Percentiles rank a stretch among this genome's conserved stretches.
Conservation (phyloP, 169 alveolate genomes). For the Eimeria sp. region DNA sequence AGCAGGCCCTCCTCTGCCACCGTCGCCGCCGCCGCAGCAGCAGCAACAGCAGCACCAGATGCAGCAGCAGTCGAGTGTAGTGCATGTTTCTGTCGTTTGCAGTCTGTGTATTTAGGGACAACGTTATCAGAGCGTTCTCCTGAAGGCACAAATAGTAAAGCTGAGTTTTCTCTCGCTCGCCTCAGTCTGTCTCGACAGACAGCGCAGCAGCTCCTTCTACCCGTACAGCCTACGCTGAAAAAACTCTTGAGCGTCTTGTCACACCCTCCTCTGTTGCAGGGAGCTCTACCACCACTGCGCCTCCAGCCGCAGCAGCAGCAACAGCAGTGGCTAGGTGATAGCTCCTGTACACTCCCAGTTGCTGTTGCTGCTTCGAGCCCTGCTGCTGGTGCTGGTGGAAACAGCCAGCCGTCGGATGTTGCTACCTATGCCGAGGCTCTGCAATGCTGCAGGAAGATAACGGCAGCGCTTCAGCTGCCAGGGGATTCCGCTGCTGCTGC, state of each 20-base stretch:
- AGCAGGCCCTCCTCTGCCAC: neutral
- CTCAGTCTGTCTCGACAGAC: constrained; percentile 11
- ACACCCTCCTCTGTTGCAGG: constrained; percentile 50
- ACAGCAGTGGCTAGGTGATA: constrained; percentile 21
- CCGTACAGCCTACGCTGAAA: constrained; percentile 30
- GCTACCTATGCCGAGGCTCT: constrained; percentile 56
- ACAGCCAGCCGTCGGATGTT: neutral
- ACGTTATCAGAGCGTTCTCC: neutral
- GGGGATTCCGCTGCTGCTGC: constrained; percentile 33
- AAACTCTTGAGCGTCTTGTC: constrained; percentile 6
- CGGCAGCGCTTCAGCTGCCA: constrained; percentile 63
- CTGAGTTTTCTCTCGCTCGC: neutral
- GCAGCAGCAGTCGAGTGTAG: constrained; percentile 41
- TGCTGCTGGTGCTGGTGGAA: constrained; percentile 42
- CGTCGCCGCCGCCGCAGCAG: neutral
- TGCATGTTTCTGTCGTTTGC: constrained; percentile 5
- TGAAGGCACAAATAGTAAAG: neutral
- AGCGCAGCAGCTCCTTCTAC: constrained; percentile 56
- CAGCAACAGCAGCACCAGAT: neutral
- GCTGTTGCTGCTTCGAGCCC: constrained; percentile 39
- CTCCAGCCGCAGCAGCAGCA: constrained; percentile 50
- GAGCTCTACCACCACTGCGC: constrained; percentile 26
- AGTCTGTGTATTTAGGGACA: neutral
- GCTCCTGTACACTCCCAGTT: neutral
- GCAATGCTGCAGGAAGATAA: constrained; percentile 48